Conservation (phyloP, 169 alveolate genomes). For the Babesia sp. region DNA sequence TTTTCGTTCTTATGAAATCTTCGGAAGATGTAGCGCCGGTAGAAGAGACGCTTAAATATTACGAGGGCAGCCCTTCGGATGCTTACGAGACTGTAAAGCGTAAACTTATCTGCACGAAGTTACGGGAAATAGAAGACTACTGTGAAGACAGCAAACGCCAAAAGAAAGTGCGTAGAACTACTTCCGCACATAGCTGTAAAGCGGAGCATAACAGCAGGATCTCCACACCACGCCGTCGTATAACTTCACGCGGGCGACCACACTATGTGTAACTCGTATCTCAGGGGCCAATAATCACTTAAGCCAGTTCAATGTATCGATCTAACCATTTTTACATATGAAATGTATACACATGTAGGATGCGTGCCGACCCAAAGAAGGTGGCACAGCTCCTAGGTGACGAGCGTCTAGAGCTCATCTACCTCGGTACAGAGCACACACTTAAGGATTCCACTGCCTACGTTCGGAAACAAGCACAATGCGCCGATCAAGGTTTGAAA, state of each 20-base stretch:
- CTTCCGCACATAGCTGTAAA: too few species aligned
- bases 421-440: slow-evolving; percentile 23
- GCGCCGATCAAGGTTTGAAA: not conserved
- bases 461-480: not conserved
- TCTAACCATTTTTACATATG: not conserved
- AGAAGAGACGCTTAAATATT: not conserved
- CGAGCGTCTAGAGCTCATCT: slow-evolving; percentile 23
- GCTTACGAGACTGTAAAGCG: slow-evolving; percentile 23
- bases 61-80: not conserved
- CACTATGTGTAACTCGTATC: too few species aligned
- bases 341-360: not conserved
- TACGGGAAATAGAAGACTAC: slow-evolving; percentile 7
- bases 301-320: too few species aligned
- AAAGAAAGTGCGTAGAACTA: too few species aligned
- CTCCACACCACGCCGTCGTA: too few species aligned
- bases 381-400: slow-evolving; percentile 22
- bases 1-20: slow-evolving; percentile 57
- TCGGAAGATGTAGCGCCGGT: slow-evolving; percentile 1
- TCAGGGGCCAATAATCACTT: too few species aligned
- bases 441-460: slow-evolving; percentile 1
- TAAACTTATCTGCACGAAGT: slow-evolving; percentile 3
- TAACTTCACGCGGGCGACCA: too few species aligned
- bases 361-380: slow-evolving; percentile 4
- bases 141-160: not conserved
- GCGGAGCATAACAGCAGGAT: too few species aligned